Evolutionary conservation across 306 rosid genomes (phyloP).

Genomic region (Glycine tomentella): DNA sequence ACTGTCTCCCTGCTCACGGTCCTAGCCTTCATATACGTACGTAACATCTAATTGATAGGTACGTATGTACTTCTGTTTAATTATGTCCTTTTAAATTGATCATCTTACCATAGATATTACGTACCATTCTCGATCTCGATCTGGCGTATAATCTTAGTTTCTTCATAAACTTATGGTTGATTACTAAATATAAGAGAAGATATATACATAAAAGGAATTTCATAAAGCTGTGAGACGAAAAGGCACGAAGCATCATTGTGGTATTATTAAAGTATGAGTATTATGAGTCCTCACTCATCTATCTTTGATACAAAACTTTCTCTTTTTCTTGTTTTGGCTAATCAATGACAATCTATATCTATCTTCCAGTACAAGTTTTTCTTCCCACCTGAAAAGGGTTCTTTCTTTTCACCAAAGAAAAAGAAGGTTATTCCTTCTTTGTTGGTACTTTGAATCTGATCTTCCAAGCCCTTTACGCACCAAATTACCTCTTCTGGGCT

Average conservation of each 20-base stretch:
- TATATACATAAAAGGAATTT: constrained; percentile 55
- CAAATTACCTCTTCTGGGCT: constrained; percentile 5
- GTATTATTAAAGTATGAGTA: too few species aligned
- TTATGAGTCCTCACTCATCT: constrained; percentile 35
- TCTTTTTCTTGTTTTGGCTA: constrained; percentile 65
- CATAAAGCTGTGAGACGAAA: constrained; percentile 46
- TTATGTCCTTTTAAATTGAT: too few species aligned
- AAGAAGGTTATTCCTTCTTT: constrained; percentile 57
- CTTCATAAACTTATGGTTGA: constrained; percentile 11
- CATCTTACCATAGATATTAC: too few species aligned
- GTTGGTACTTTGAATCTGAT: constrained; percentile 57
- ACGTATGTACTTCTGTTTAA: too few species aligned
- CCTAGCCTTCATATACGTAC: too few species aligned
- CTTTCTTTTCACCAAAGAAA: constrained; percentile 47
- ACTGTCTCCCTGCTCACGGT: too few species aligned
- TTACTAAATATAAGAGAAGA: constrained; percentile 45
- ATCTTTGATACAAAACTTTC: constrained; percentile 50
- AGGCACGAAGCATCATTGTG: constrained; percentile 58
- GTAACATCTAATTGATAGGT: too few species aligned
- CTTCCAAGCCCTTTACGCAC: constrained; percentile 28
- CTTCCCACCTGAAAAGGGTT: constrained; percentile 57
- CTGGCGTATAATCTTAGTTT: too few species aligned
- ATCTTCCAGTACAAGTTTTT: constrained; percentile 60
- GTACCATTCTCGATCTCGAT: too few species aligned
- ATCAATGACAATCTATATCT: constrained; percentile 49